Conservation (phyloP, 1,284 basidiomycete genomes). For the Irpex sp. region DNA sequence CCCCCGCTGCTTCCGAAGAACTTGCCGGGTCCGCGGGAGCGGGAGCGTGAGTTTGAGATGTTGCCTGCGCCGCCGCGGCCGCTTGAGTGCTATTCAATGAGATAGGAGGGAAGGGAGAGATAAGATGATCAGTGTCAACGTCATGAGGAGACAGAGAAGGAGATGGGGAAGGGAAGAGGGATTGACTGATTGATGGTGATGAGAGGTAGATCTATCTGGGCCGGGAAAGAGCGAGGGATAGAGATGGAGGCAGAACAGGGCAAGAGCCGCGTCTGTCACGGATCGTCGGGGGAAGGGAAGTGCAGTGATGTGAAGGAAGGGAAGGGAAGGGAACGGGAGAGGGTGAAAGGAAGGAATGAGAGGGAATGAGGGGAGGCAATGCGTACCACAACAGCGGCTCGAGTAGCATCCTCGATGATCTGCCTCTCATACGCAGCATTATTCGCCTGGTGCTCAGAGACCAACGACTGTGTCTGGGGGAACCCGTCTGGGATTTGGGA, state of each 20-base stretch:
- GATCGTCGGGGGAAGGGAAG: not conserved
- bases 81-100: constrained; percentile 43
- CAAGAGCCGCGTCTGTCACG: not conserved
- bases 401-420: constrained; percentile 35
- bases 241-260: not conserved
- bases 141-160: no score
- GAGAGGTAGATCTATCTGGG: not conserved
- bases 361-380: not conserved
- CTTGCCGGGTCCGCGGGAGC: constrained; percentile 22
- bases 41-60: constrained; percentile 37
- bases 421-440: constrained; percentile 39
- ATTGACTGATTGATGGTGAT: not conserved
- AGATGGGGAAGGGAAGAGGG: not conserved
- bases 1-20: constrained; percentile 10
- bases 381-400: constrained; percentile 30
- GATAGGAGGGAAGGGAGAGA: not conserved
- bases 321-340: not conserved
- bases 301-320: not conserved
- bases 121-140: not conserved
- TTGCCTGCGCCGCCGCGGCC: constrained; percentile 63
- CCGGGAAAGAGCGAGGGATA: no score
- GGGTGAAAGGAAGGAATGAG: not conserved
- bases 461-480: constrained; percentile 31
- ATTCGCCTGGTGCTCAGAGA: constrained; percentile 20
- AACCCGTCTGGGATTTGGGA: constrained; percentile 18